A percentile compares a stretch with the other conserved stretches of the same genome.
Conservation (phyloP, 2,329 filamentous ascomycete genomes). For the Amylocarpus encephaloides region DNA sequence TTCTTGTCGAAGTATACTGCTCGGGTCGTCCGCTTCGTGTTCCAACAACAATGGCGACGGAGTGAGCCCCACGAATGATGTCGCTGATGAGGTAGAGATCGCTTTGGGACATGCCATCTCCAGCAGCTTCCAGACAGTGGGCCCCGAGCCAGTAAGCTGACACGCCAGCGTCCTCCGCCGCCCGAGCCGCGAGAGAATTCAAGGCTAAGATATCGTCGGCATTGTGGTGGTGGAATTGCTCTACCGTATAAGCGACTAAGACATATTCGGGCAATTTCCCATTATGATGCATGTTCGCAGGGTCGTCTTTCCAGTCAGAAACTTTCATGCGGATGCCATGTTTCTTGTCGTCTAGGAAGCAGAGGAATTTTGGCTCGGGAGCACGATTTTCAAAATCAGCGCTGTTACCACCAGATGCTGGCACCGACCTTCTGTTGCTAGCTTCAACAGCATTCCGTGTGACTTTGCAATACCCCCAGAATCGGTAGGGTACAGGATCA, state of each 20-base stretch:
- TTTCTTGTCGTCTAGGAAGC: not conserved
- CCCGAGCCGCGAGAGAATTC: not conserved
- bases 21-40: not conserved
- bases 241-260: not conserved
- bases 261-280: not conserved
- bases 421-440: not conserved
- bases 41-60: slow-evolving; percentile 10
- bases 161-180: slow-evolving; percentile 3
- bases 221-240: not conserved
- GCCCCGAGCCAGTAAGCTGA: slow-evolving; percentile 11
- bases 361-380: not conserved
- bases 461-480: not conserved
- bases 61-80: slow-evolving; percentile 14
- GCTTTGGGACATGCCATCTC: slow-evolving; percentile 6
- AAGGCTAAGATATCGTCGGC: slow-evolving; percentile 1
- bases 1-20: not conserved
- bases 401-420: not conserved
- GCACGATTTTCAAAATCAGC: not conserved
- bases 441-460: not conserved
- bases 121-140: slow-evolving; percentile 2
- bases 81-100: slow-evolving; percentile 18
- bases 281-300: not conserved
- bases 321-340: not conserved
- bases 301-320: not conserved
- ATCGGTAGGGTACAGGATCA: slow-evolving; percentile 1